These are phyloP conservation scores for Paraconiothyrium brasiliense DNA, from an alignment of 2,329 filamentous ascomycete species.

Conservation along the genomic window DNA sequence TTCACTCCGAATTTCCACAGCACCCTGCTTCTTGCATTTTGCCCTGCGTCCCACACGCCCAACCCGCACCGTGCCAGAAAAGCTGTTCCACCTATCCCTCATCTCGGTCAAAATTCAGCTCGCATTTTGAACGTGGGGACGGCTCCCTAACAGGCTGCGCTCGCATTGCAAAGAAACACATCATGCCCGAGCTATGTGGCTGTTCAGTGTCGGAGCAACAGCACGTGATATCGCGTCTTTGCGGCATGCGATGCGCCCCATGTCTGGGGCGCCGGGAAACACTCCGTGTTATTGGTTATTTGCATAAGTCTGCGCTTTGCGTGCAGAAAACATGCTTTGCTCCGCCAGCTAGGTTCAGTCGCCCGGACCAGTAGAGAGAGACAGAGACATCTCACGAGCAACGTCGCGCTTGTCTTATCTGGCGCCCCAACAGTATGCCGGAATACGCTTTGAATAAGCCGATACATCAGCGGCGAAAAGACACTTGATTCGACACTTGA, in stretches of 20 bases:
- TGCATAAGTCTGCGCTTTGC: not conserved
- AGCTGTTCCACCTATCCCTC: too few species aligned
- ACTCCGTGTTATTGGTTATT: not conserved
- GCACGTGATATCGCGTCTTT: not conserved
- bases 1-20: too few species aligned
- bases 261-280: not conserved
- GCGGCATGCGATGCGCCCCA: not conserved
- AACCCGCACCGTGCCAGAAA: too few species aligned
- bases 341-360: not conserved
- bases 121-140: not conserved
- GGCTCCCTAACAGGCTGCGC: not conserved
- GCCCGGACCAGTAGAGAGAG: not conserved
- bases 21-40: too few species aligned
- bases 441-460: not conserved
- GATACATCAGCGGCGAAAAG: too few species aligned
- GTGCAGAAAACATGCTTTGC: not conserved
- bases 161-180: not conserved
- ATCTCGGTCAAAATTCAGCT: too few species aligned
- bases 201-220: not conserved
- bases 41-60: too few species aligned
- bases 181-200: not conserved
- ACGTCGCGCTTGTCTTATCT: not conserved
- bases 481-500: not conserved
- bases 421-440: slow-evolving; percentile 3
- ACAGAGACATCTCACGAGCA: not conserved